Conservation (phyloP, 2,329 filamentous ascomycete species). For the Calonectria pteridis region DNA sequence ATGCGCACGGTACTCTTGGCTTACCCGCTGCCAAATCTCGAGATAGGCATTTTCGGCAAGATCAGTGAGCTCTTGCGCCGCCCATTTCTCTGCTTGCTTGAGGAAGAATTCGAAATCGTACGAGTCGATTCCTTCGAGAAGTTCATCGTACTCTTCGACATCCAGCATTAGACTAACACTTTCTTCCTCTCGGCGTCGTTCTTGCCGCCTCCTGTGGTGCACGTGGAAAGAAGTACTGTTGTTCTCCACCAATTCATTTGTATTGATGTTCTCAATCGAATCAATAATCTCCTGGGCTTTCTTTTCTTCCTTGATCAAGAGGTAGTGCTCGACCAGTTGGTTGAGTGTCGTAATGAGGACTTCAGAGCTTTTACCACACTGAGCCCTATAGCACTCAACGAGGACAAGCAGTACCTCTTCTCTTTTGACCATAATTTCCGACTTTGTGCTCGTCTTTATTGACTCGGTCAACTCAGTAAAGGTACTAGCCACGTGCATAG, state of each 20-base stretch:
- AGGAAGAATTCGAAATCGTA: constrained; percentile 1
- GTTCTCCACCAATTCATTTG: not conserved
- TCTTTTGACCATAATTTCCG: not conserved
- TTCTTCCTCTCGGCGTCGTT: not conserved
- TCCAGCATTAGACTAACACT: not conserved
- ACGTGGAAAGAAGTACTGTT: not conserved
- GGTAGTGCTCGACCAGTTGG: not conserved
- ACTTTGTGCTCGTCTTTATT: not conserved
- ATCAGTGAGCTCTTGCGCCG: not conserved
- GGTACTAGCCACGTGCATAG: not conserved
- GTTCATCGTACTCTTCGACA: not conserved
- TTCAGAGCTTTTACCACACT: not conserved
- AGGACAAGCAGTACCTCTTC: not conserved
- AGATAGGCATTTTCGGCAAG: constrained; percentile 1
- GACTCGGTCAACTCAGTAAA: not conserved
- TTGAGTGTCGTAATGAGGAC: not conserved
- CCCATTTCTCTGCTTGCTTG: not conserved
- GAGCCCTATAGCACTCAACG: not conserved
- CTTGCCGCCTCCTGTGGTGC: not conserved
- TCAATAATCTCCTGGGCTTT: not conserved
- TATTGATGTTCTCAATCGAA: not conserved
- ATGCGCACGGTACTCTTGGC: not conserved
- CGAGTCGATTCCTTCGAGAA: not conserved
- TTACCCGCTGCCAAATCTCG: not conserved
- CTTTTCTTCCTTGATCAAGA: not conserved